phyloP scores from a whole-genome alignment of 1,284 basidiomycete genomes.

The Naganishia sp. region DNA sequence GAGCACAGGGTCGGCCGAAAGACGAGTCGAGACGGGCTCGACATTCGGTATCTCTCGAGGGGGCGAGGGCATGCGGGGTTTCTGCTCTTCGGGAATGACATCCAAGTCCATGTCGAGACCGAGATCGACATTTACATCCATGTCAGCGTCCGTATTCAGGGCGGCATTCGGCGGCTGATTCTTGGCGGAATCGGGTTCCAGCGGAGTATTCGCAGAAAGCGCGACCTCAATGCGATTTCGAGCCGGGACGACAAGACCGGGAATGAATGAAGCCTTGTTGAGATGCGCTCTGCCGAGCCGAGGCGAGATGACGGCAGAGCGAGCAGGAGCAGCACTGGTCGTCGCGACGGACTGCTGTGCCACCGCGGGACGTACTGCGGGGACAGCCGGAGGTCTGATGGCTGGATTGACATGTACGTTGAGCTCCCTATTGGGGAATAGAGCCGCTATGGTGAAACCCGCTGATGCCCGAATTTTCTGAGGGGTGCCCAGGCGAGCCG shows the following conservation, averaged over 20 bases:
- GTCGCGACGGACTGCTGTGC: neutral
- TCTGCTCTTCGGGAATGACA: neutral
- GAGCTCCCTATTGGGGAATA: conserved; percentile 22
- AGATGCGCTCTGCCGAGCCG: too few species aligned
- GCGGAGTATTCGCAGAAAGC: neutral
- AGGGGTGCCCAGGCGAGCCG: conserved; percentile 8
- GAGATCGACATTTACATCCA: conserved; percentile 9
- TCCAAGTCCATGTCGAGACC: conserved; percentile 16
- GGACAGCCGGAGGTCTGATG: conserved; percentile 2
- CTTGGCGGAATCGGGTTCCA: neutral
- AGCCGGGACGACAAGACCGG: too few species aligned
- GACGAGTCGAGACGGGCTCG: neutral
- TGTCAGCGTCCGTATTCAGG: neutral
- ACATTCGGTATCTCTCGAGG: neutral
- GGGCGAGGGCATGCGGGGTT: neutral
- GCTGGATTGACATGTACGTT: conserved; percentile 18
- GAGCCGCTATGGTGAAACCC: conserved; percentile 16
- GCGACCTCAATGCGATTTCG: too few species aligned
- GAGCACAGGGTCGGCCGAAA: neutral
- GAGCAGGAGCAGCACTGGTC: neutral
- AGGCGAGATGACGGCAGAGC: neutral
- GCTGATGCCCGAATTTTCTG: conserved; percentile 6
- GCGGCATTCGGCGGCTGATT: neutral
- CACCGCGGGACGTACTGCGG: conserved; percentile 3
- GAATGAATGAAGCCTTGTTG: too few species aligned